Percentiles rank a stretch among this genome's conserved stretches.
These are phyloP conservation scores for Allantophomopsis lycopodina DNA, from an alignment of 2,329 filamentous ascomycete species.

Conservation along the genomic window DNA sequence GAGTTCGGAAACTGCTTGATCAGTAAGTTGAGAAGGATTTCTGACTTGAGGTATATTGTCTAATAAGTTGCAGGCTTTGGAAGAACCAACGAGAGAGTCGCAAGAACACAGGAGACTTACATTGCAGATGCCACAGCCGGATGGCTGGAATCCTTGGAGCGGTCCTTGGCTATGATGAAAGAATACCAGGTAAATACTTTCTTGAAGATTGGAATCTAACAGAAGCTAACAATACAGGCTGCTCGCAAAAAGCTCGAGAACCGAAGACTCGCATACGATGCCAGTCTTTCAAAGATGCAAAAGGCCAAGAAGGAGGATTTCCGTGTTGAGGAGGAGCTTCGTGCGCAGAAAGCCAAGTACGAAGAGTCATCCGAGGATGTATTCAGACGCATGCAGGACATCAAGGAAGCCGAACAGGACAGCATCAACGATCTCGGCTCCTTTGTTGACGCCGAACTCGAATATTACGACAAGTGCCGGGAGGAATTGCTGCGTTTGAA, in stretches of 20 bases:
- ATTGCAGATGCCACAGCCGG: slow-evolving; percentile 62
- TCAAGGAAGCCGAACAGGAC: slow-evolving; percentile 82
- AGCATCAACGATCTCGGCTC: slow-evolving; percentile 65
- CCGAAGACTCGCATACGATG: slow-evolving; percentile 80
- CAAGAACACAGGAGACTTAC: slow-evolving; percentile 74
- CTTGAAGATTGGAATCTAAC: slow-evolving; percentile 4
- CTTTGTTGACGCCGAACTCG: slow-evolving; percentile 80
- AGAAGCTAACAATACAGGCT: slow-evolving; percentile 28
- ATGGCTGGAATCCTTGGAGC: slow-evolving; percentile 87
- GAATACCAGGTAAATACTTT: slow-evolving; percentile 68
- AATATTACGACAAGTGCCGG: slow-evolving; percentile 81
- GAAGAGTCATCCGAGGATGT: slow-evolving; percentile 93
- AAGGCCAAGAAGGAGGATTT: slow-evolving; percentile 93
- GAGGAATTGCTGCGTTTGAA: slow-evolving; percentile 65
- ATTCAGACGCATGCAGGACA: slow-evolving; percentile 83
- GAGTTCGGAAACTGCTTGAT: slow-evolving; percentile 82
- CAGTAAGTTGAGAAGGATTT: slow-evolving; percentile 28
- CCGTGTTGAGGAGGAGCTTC: slow-evolving; percentile 81
- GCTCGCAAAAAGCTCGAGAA: slow-evolving; percentile 90
- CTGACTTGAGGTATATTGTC: too few species aligned
- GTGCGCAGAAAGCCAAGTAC: slow-evolving; percentile 85
- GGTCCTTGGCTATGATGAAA: slow-evolving; percentile 88
- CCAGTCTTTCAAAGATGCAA: slow-evolving; percentile 78
- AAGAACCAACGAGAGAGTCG: slow-evolving; percentile 76
- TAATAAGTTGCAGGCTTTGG: slow-evolving; percentile 45